Conservation (phyloP, 306 rosid species). For the Arachis stenosperma region DNA sequence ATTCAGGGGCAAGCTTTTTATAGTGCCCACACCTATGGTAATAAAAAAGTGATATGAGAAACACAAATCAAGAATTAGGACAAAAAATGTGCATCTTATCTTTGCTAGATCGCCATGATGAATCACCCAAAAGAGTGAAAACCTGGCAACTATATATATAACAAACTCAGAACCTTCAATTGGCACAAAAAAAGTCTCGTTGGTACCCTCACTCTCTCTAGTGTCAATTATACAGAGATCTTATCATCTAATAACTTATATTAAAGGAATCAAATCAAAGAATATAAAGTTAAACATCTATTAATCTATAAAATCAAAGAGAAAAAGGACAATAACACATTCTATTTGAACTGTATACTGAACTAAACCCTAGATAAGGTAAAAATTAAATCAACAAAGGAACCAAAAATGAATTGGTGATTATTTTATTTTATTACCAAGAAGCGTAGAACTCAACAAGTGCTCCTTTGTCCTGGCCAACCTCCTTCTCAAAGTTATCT, state of each 20-base stretch:
- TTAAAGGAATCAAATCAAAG: too few relatives aligned
- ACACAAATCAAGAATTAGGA: not conserved
- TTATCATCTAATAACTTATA: not conserved
- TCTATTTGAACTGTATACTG: not conserved
- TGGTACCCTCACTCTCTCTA: not conserved
- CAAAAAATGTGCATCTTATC: not conserved
- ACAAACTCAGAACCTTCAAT: too few relatives aligned
- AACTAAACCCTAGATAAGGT: not conserved
- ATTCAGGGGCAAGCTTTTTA: too few relatives aligned
- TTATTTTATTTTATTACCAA: slow-evolving; percentile 49
- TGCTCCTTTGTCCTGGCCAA: slow-evolving; percentile 88
- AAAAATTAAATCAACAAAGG: not conserved
- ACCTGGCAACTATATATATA: too few relatives aligned
- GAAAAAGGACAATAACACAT: too few relatives aligned
- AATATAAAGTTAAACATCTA: too few relatives aligned
- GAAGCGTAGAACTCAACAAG: slow-evolving; percentile 98
- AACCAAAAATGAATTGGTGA: slow-evolving; percentile 5
- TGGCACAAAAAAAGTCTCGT: too few relatives aligned
- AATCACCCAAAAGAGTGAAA: not conserved
- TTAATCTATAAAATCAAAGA: too few relatives aligned
- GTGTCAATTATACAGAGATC: not conserved
- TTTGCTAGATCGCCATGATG: not conserved
- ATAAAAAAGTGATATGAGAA: not conserved
- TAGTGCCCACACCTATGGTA: too few relatives aligned
- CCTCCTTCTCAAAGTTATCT: slow-evolving; percentile 86